These are phyloP conservation scores for Solanum neorickii DNA, from an alignment of 257 asterid genomes.

Conservation along the genomic window DNA sequence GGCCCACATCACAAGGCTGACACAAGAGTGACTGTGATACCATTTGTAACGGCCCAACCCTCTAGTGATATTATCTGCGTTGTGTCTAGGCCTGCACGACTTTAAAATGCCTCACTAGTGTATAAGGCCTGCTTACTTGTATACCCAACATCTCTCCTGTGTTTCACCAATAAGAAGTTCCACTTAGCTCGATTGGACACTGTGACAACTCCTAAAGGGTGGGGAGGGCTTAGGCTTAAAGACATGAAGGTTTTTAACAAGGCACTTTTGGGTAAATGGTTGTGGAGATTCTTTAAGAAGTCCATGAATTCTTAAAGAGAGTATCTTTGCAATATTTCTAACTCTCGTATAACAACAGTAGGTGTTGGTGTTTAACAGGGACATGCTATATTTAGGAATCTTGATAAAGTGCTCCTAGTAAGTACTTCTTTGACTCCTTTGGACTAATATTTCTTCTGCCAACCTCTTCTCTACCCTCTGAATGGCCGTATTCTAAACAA, in stretches of 20 bases:
- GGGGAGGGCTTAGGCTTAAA: not conserved
- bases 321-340: not conserved
- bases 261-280: not conserved
- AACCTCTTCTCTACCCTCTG: not conserved
- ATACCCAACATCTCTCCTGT: not conserved
- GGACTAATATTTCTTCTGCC: not conserved
- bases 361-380: not conserved
- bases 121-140: not conserved
- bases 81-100: not conserved
- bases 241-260: not conserved
- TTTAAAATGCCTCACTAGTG: not conserved
- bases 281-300: not conserved
- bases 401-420: not conserved
- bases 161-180: not conserved
- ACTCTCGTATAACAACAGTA: not conserved
- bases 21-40: not conserved
- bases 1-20: not conserved
- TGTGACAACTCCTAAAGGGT: not conserved
- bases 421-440: not conserved
- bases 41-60: not conserved
- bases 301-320: not conserved
- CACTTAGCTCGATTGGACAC: not conserved
- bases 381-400: not conserved
- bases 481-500: not conserved
- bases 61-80: not conserved